phyloP scores from a whole-genome alignment of 148 eudicot genomes.

The Polygonum maritimum region DNA sequence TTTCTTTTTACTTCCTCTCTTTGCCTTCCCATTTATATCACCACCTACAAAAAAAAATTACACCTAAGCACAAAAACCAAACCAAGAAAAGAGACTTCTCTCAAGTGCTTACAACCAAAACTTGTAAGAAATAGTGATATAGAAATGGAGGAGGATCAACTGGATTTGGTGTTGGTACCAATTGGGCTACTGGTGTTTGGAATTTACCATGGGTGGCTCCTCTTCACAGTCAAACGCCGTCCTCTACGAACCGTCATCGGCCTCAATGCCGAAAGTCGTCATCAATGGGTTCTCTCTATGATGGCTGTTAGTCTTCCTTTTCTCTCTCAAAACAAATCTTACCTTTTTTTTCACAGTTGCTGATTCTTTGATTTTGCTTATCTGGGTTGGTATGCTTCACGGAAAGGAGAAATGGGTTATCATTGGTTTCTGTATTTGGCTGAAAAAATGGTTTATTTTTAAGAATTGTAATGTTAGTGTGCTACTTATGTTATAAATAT shows the following conservation, averaged over 20 bases:
- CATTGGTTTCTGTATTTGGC: background rate
- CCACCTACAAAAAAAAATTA: background rate
- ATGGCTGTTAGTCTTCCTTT: slow-evolving; percentile 38
- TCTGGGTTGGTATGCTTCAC: background rate
- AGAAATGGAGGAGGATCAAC: slow-evolving; percentile 34
- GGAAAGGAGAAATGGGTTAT: background rate
- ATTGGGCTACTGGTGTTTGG: slow-evolving; percentile 41
- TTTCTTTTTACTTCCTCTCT: background rate
- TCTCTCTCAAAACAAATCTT: background rate
- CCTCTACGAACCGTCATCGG: slow-evolving; percentile 67
- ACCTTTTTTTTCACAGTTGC: background rate
- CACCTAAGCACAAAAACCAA: background rate
- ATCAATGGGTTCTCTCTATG: slow-evolving; percentile 51
- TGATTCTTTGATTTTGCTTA: background rate
- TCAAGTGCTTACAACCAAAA: background rate
- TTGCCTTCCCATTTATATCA: background rate
- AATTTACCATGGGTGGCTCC: slow-evolving; percentile 57
- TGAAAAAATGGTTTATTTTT: background rate
- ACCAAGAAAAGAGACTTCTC: background rate
- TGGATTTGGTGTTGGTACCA: slow-evolving; percentile 54
- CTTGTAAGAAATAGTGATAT: background rate
- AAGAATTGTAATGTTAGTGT: background rate
- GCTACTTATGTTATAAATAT: background rate
- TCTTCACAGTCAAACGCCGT: slow-evolving; percentile 20
- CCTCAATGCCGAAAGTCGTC: slow-evolving; percentile 54